Conservation (phyloP, 768 basidiomycete genomes). For the Kwoniella mangroviensis region DNA sequence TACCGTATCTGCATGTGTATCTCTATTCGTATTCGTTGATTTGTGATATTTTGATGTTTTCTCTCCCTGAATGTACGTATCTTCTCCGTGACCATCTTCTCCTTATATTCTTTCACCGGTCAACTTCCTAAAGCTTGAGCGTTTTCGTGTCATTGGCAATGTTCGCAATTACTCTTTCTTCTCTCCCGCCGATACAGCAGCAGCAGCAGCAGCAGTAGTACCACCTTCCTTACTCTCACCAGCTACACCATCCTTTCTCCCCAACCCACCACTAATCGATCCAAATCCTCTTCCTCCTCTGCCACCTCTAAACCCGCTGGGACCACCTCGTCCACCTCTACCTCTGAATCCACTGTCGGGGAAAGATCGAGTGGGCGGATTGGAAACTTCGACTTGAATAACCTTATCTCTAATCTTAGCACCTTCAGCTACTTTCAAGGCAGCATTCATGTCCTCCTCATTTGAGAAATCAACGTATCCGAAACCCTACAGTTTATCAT, state of each 20-base stretch:
- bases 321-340: slow-evolving; percentile 29
- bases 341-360: slow-evolving; percentile 24
- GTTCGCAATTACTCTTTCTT: slow-evolving; percentile 2
- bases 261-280: slow-evolving; percentile 17
- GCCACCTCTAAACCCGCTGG: slow-evolving; percentile 11
- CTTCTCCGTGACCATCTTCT: too few relatives aligned
- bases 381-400: slow-evolving; percentile 47
- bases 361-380: slow-evolving; percentile 39
- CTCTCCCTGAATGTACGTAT: too few relatives aligned
- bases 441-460: slow-evolving; percentile 81
- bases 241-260: not conserved
- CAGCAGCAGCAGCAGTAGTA: not conserved
- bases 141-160: too few relatives aligned
- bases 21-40: not conserved
- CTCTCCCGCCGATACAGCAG: not conserved
- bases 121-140: too few relatives aligned
- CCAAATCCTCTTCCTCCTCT: slow-evolving; percentile 36
- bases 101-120: too few relatives aligned
- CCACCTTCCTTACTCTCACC: slow-evolving; percentile 6
- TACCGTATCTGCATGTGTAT: not conserved
- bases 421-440: slow-evolving; percentile 73
- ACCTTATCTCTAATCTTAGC: slow-evolving; percentile 43
- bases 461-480: slow-evolving; percentile 90
- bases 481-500: slow-evolving; percentile 60
- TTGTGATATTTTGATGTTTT: not conserved